A percentile compares a stretch with the other conserved stretches of the same genome.
Conservation (phyloP, 2,329 filamentous ascomycete genomes). For the Curvularia spicifera region DNA sequence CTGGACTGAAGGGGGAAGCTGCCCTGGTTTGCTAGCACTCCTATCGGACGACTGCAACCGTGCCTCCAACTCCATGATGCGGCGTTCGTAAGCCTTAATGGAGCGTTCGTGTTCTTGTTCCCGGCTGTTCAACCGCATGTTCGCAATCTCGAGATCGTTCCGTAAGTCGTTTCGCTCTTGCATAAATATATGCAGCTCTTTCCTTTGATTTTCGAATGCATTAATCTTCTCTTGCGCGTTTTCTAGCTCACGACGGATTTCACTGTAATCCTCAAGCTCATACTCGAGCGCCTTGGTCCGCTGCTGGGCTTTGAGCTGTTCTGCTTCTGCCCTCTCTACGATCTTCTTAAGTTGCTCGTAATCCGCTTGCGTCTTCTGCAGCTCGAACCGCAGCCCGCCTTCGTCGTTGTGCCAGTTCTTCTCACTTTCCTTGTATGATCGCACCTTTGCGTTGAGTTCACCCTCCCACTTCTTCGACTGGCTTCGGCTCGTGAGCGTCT, state of each 20-base stretch:
- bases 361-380: conserved; percentile 65
- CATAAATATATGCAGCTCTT: conserved; percentile 60
- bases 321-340: conserved; percentile 72
- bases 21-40: conserved; percentile 36
- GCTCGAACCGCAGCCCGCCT: conserved; percentile 62
- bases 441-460: conserved; percentile 71
- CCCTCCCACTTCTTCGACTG: conserved; percentile 80
- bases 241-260: conserved; percentile 41
- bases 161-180: conserved; percentile 66
- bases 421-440: conserved; percentile 71
- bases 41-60: conserved; percentile 36
- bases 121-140: conserved; percentile 62
- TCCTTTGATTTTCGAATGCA: conserved; percentile 38
- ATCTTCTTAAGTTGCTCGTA: conserved; percentile 69
- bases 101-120: conserved; percentile 59
- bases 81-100: conserved; percentile 56
- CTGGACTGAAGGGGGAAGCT: conserved; percentile 51
- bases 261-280: conserved; percentile 67
- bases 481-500: conserved; percentile 73
- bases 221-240: conserved; percentile 43
- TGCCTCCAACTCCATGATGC: conserved; percentile 56
- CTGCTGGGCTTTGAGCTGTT: conserved; percentile 61
- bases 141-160: conserved; percentile 64
- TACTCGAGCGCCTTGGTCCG: conserved; percentile 63
- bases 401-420: conserved; percentile 68